Conservation (phyloP, 495 filamentous ascomycete species). For the Bacidia gigantensis region DNA sequence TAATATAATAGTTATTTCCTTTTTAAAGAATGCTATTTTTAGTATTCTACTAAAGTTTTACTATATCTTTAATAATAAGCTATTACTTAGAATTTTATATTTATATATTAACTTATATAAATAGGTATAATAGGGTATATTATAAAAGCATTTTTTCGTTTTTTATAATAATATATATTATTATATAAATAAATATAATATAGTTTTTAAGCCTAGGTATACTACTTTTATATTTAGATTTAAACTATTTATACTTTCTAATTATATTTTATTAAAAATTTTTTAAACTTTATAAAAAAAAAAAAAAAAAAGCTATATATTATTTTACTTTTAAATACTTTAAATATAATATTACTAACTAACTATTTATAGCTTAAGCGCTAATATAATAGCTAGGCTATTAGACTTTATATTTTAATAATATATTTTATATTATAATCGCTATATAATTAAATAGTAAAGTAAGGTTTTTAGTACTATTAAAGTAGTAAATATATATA, state of each 20-base stretch:
- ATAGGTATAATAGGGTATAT: not conserved
- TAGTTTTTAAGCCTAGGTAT: not conserved
- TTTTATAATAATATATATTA: not conserved
- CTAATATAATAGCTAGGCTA: not conserved
- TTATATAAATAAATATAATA: not conserved
- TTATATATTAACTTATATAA: constrained; percentile 2
- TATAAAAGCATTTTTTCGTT: not conserved
- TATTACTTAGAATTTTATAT: too few species aligned
- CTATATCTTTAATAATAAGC: not conserved
- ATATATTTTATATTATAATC: not conserved
- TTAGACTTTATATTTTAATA: not conserved
- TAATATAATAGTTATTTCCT: too few species aligned
- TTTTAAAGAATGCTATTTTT: too few species aligned
- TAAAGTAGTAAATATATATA: not conserved
- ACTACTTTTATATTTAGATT: not conserved
- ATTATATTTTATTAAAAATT: constrained; percentile 1
- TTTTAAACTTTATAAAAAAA: constrained; percentile 2
- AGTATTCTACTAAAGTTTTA: too few species aligned
- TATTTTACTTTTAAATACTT: constrained; percentile 2
- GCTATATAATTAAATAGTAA: too few species aligned
- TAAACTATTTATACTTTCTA: not conserved
- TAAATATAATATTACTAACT: constrained; percentile 1
- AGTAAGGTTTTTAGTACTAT: not conserved
- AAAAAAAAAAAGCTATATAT: not conserved
- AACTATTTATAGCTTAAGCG: not conserved